phyloP scores from a whole-genome alignment of 1,139 yeast genomes.

The Kurtzmaniella quercitrusa region DNA sequence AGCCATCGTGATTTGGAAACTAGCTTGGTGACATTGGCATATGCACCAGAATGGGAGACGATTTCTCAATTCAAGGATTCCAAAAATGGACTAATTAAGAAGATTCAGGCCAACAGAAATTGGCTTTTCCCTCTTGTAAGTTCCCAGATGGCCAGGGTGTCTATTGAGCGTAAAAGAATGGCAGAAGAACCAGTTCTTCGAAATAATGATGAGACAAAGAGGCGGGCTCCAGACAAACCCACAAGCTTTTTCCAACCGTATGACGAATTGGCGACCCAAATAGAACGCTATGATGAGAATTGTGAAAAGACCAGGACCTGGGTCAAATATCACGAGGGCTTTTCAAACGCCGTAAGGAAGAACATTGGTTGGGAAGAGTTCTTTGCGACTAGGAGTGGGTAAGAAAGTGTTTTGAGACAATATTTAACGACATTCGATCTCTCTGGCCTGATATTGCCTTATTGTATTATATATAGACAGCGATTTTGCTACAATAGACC shows the following conservation, averaged over 20 bases:
- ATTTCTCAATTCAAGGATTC: constrained; percentile 24
- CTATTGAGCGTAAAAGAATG: constrained; percentile 12
- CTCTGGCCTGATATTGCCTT: too few species aligned
- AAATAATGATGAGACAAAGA: constrained; percentile 2
- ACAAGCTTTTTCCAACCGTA: constrained; percentile 33
- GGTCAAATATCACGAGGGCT: constrained; percentile 93
- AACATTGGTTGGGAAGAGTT: constrained; percentile 76
- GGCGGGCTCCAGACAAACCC: background rate
- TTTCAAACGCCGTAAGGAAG: constrained; percentile 88
- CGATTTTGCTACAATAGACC: too few species aligned
- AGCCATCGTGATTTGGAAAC: constrained; percentile 32
- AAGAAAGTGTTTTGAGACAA: background rate
- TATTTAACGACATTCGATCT: too few species aligned
- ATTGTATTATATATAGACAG: too few species aligned
- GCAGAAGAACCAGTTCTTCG: background rate
- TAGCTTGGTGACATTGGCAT: constrained; percentile 24
- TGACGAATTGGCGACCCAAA: constrained; percentile 26
- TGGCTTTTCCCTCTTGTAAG: constrained; percentile 36
- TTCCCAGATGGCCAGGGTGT: constrained; percentile 37
- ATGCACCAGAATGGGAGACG: constrained; percentile 35
- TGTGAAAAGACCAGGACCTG: constrained; percentile 51
- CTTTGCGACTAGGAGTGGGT: constrained; percentile 17
- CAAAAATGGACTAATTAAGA: constrained; percentile 16
- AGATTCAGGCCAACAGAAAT: constrained; percentile 26
- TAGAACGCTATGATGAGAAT: constrained; percentile 11